A percentile compares a stretch with the other conserved stretches of the same genome.
These are phyloP conservation scores for Phlebopus sp. DNA, from an alignment of 1,284 basidiomycete species.

Conservation along the genomic window DNA sequence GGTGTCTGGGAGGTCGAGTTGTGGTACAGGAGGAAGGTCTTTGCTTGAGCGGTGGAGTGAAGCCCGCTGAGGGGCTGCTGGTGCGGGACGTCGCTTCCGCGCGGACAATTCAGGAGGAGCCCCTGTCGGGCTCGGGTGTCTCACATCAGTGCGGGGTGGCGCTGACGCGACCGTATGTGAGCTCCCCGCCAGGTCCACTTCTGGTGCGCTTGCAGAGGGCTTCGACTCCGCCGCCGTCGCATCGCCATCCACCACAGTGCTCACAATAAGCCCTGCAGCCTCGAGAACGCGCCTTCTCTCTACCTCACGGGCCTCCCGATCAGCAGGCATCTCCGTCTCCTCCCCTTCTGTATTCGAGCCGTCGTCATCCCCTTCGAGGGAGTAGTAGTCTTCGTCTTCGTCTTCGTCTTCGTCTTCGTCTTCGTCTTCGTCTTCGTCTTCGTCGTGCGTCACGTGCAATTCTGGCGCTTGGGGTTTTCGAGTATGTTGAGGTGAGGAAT, in stretches of 20 bases:
- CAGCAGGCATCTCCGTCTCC: conserved; percentile 48
- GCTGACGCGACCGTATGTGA: too few relatives aligned
- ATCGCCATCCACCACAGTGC: conserved; percentile 32
- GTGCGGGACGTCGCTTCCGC: conserved; percentile 49
- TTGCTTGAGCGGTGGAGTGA: conserved; percentile 34
- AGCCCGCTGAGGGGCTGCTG: conserved; percentile 39
- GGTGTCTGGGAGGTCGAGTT: conserved; percentile 26
- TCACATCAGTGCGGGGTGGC: background rate
- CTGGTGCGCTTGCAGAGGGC: too few relatives aligned
- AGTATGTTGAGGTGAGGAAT: conserved; percentile 17
- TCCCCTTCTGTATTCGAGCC: conserved; percentile 42
- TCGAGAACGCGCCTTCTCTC: conserved; percentile 82
- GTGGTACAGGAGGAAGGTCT: conserved; percentile 55
- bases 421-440: conserved; percentile 15
- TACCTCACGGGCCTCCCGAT: conserved; percentile 64
- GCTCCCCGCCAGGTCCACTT: background rate
- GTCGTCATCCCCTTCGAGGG: conserved; percentile 54
- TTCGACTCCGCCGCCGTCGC: too few relatives aligned
- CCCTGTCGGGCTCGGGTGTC: conserved; percentile 1
- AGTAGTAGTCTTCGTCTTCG: conserved; percentile 56
- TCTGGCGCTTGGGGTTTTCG: conserved; percentile 9
- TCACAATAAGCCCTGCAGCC: conserved; percentile 83
- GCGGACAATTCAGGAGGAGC: conserved; percentile 7
- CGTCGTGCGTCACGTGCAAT: conserved; percentile 11
- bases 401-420: conserved; percentile 38